Percentiles rank a stretch among this genome's conserved stretches.
Evolutionary conservation across 176 grass and related monocot genomes (phyloP).

Genomic region (Dactylis glomerata): DNA sequence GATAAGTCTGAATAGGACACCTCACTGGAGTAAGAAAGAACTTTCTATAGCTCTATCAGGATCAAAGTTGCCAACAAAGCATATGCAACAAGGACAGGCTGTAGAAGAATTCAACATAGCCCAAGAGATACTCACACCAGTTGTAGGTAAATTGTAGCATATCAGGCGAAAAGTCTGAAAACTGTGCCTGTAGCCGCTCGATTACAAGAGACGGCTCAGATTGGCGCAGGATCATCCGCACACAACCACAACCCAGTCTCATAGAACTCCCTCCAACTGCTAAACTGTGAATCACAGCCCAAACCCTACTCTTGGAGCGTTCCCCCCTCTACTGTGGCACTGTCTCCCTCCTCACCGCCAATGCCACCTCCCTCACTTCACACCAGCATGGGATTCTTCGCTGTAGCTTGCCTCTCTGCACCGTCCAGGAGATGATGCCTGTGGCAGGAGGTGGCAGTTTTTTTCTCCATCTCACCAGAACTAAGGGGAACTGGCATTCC

Average conservation of each 20-base stretch:
- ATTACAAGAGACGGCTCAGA: neutral
- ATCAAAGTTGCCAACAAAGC: slow-evolving; percentile 1
- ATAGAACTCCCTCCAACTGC: neutral
- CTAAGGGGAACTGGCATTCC: neutral
- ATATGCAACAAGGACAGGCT: neutral
- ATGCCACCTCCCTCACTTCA: neutral
- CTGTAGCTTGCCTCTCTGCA: neutral
- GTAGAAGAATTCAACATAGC: neutral
- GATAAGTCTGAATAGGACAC: neutral
- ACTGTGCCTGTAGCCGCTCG: neutral
- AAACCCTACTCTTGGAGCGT: neutral
- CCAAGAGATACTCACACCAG: neutral
- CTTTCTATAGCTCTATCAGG: neutral
- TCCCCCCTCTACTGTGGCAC: neutral
- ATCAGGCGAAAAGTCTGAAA: neutral
- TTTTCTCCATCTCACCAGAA: neutral
- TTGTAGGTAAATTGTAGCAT: neutral
- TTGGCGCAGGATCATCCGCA: neutral
- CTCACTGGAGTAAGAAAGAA: neutral
- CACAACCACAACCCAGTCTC: neutral
- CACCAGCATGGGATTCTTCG: neutral
- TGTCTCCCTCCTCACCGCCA: neutral
- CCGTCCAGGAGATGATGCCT: neutral
- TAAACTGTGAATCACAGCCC: neutral
- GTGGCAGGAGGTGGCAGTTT: neutral